Conservation (phyloP, 148 eudicot species). For the Hydrangea macrophylla region DNA sequence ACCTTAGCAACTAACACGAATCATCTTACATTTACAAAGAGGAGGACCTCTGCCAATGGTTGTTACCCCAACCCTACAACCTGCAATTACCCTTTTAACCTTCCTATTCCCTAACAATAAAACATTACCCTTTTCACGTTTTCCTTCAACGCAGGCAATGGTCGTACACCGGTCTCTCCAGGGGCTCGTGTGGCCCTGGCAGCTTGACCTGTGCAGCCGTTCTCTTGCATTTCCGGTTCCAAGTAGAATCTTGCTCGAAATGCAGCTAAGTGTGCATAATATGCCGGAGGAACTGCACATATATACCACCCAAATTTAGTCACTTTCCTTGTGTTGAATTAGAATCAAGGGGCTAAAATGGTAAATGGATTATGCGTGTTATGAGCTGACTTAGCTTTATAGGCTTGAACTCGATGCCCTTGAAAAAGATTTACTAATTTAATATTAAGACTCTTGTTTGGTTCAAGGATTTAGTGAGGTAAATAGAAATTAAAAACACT, state of each 20-base stretch:
- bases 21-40: slow-evolving; percentile 13
- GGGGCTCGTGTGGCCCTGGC: slow-evolving; percentile 26
- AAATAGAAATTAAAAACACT: no score
- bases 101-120: slow-evolving; percentile 34
- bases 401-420: no score
- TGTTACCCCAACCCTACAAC: not conserved
- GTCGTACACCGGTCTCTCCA: slow-evolving; percentile 46
- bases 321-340: no score
- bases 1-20: slow-evolving; percentile 8
- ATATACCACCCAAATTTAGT: no score
- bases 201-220: slow-evolving; percentile 26
- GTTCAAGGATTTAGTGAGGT: no score
- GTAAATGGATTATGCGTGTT: no score
- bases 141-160: slow-evolving; percentile 63
- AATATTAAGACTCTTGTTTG: no score
- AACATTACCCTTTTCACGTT: slow-evolving; percentile 73
- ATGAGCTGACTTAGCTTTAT: no score
- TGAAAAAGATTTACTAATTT: no score
- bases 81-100: not conserved
- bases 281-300: slow-evolving; percentile 82
- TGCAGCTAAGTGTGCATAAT: slow-evolving; percentile 80
- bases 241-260: slow-evolving; percentile 74
- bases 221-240: slow-evolving; percentile 60
- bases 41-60: not conserved
- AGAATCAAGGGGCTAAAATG: no score